Evolutionary conservation across 306 rosid genomes (phyloP), one percentile per base, ranked within the genome.

Genomic region (Crotalaria pallida): DNA sequence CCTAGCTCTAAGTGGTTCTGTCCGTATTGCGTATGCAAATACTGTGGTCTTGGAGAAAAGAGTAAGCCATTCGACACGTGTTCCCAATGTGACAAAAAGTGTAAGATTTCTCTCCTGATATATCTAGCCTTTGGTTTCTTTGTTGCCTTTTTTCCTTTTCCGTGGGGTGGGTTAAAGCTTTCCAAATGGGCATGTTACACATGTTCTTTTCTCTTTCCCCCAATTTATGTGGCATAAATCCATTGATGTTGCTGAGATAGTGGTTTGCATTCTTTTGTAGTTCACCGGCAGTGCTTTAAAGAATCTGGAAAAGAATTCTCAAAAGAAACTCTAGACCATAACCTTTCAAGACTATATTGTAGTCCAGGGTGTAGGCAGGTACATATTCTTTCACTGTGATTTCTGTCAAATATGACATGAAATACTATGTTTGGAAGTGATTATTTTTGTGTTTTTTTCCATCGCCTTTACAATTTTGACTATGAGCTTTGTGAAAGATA

Each of bases 21-120:
- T 55, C 74, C 80, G 7, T 72, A 79, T 9, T 85, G 89, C 24
- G 33, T 69, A 5, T 85, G 89, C 82, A 59, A 64, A 31, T 33
- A 40, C 41, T 84, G 88, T 58, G 79, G 72, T 5, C 31, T 10
- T 7, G 16, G 19, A 5, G 58, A 9, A 9, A 31, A 75, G 11
- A 16, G 38, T 10, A 21, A 69, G 27, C 55, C 72, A 12, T 58
- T 76, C 19, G 26, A 71, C 26, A 18, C 12, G 4, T 85, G 86
- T 48, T 55, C 18, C 1, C 71, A 72, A 7, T 85, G 86, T n/a
- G 66, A 58, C 15, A 85, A 76, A 69, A 76, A 70, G 31, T 64
- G 89, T 82, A 57, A 10, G 70, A 34, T 21, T 12, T 21, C 24
- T 24, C 27, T 10, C 45, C 5, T 45, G 7, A 10, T 49, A 26